Percentiles rank a stretch among this genome's conserved stretches.
Conservation (phyloP, 805 yeast species). For the Wickerhamomyces ciferrii region DNA sequence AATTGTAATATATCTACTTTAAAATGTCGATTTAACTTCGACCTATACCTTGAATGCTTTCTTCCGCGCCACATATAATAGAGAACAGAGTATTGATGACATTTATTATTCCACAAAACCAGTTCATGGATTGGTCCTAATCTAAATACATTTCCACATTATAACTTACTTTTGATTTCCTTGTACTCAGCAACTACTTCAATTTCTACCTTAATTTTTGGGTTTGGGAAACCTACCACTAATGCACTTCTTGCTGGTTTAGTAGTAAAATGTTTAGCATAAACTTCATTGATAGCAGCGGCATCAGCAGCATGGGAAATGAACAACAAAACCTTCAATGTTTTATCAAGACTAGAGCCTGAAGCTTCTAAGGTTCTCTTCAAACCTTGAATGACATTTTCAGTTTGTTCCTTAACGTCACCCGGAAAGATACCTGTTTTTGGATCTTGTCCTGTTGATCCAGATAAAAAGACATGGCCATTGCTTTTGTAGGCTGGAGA, state of each 20-base stretch:
- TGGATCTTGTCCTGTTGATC: constrained; percentile 37
- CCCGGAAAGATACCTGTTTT: constrained; percentile 36
- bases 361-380: constrained; percentile 34
- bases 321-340: constrained; percentile 45
- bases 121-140: too few relatives aligned
- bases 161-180: constrained; percentile 5
- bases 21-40: too few relatives aligned
- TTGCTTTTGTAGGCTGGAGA: constrained; percentile 37
- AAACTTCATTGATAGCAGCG: constrained; percentile 38
- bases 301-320: constrained; percentile 38
- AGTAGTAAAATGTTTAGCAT: constrained; percentile 38
- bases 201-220: constrained; percentile 43
- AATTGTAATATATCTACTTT: too few relatives aligned
- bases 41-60: too few relatives aligned
- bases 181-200: constrained; percentile 39
- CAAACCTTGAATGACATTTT: constrained; percentile 36
- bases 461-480: constrained; percentile 45
- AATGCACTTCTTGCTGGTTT: constrained; percentile 52
- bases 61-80: too few relatives aligned
- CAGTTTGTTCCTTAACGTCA: constrained; percentile 39
- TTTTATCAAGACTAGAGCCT: constrained; percentile 41
- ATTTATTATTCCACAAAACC: too few relatives aligned
- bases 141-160: too few relatives aligned
- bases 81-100: too few relatives aligned
- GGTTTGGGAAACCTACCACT: constrained; percentile 45